phyloP scores from a whole-genome alignment of 805 yeast species.

The Saturnispora quitensis region DNA sequence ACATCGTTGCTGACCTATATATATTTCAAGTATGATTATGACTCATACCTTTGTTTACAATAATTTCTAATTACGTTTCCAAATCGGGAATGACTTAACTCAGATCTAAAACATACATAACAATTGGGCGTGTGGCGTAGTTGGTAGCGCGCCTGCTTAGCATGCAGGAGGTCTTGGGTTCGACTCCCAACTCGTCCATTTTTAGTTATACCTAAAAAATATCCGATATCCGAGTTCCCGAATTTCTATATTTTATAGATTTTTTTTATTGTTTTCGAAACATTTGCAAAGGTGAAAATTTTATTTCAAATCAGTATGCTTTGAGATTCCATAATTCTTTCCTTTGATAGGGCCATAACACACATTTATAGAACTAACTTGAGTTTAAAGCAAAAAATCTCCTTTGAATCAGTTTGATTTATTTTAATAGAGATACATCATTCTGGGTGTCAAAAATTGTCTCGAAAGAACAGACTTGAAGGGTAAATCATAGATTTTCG shows the following conservation, averaged over 20 bases:
- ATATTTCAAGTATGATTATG: too few species aligned
- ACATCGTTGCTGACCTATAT: too few species aligned
- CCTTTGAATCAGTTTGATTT: not conserved
- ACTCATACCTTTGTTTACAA: too few species aligned
- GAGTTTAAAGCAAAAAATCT: too few species aligned
- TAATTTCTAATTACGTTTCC: too few species aligned
- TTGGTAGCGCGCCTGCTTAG: constrained; percentile 79
- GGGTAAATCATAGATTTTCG: not conserved
- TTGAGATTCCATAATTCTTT: not conserved
- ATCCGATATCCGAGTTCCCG: not conserved
- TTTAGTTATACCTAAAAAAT: not conserved
- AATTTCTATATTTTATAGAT: not conserved
- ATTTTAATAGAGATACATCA: not conserved
- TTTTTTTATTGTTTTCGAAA: too few species aligned
- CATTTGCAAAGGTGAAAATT: not conserved
- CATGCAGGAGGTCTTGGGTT: constrained; percentile 62
- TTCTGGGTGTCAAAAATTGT: not conserved
- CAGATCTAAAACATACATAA: too few species aligned
- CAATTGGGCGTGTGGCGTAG: constrained; percentile 69
- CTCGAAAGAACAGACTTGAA: not conserved
- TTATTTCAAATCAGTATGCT: not conserved
- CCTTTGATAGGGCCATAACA: not conserved
- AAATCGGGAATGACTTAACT: too few species aligned
- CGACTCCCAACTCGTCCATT: constrained; percentile 37
- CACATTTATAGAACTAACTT: not conserved